Evolutionary conservation across 768 basidiomycete species (phyloP).

Genomic region (Xerocomellus dryophilus): DNA sequence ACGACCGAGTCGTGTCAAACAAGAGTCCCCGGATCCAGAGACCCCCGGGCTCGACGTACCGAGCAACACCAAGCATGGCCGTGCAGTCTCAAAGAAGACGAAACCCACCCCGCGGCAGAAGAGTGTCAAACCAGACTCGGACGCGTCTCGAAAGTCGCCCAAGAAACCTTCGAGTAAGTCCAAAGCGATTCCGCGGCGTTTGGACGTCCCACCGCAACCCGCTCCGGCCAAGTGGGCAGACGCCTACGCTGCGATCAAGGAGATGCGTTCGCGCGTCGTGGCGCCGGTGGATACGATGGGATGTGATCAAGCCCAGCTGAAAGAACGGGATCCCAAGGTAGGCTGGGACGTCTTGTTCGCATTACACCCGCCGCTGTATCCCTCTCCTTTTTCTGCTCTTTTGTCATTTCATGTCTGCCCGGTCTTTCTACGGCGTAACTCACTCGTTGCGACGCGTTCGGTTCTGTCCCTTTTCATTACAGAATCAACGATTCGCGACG

Average conservation of each 20-base stretch:
- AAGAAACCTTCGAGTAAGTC: slow-evolving; percentile 46
- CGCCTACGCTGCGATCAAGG: slow-evolving; percentile 66
- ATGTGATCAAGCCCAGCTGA: slow-evolving; percentile 65
- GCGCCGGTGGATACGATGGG: slow-evolving; percentile 96
- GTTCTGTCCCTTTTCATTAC: too few relatives aligned
- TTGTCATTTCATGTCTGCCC: too few relatives aligned
- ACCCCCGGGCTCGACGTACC: background rate
- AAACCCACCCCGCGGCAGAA: background rate
- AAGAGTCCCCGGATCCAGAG: slow-evolving; percentile 9
- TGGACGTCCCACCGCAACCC: slow-evolving; percentile 64
- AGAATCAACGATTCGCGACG: slow-evolving; percentile 77
- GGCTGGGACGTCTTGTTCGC: slow-evolving; percentile 5
- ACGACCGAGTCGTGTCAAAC: slow-evolving; percentile 33
- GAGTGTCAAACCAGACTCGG: background rate
- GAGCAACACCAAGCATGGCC: background rate
- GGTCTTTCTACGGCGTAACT: background rate
- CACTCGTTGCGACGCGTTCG: background rate
- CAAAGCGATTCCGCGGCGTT: slow-evolving; percentile 51
- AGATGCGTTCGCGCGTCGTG: slow-evolving; percentile 65
- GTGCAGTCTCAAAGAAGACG: background rate
- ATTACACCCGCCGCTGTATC: too few relatives aligned
- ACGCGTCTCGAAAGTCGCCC: background rate
- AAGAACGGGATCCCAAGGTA: slow-evolving; percentile 67
- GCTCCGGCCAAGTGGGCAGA: slow-evolving; percentile 66
- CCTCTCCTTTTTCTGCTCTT: background rate